Conservation (phyloP, 1,139 yeast genomes). For the Candida sp. region DNA sequence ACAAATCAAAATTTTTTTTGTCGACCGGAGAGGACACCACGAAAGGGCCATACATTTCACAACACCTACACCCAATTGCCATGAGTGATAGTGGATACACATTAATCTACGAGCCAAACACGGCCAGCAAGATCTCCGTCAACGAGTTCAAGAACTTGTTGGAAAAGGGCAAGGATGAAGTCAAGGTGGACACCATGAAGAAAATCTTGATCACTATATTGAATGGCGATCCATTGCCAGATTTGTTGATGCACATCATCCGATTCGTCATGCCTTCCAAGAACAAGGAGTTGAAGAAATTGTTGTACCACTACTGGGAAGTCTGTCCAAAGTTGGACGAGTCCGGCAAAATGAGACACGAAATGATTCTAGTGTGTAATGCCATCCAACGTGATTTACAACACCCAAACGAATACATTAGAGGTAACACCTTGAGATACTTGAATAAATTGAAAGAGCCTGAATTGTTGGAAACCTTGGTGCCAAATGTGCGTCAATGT, state of each 20-base stretch:
- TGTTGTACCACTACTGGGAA: constrained; percentile 97
- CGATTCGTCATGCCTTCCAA: constrained; percentile 97
- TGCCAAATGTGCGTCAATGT: constrained; percentile 91
- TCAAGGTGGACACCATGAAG: constrained; percentile 90
- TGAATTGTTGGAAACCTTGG: constrained; percentile 93
- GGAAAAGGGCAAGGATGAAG: constrained; percentile 91
- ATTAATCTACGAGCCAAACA: constrained; percentile 74
- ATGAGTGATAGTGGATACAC: constrained; percentile 69
- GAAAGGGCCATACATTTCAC: background rate
- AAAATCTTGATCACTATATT: constrained; percentile 84
- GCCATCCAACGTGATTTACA: constrained; percentile 97
- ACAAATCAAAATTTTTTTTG: constrained; percentile 4
- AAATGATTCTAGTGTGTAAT: constrained; percentile 98
- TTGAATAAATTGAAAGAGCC: constrained; percentile 91
- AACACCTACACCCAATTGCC: background rate
- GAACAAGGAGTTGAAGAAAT: constrained; percentile 88
- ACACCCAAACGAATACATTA: constrained; percentile 96
- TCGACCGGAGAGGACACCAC: background rate
- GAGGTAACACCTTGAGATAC: constrained; percentile 95
- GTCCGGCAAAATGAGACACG: constrained; percentile 94
- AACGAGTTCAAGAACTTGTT: constrained; percentile 79
- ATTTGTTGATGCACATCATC: constrained; percentile 94
- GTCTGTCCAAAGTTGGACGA: constrained; percentile 91
- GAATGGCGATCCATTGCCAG: constrained; percentile 96
- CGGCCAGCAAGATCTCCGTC: constrained; percentile 72